Conservation (phyloP, 75 land plant genomes). For the Pinus albicaulis region DNA sequence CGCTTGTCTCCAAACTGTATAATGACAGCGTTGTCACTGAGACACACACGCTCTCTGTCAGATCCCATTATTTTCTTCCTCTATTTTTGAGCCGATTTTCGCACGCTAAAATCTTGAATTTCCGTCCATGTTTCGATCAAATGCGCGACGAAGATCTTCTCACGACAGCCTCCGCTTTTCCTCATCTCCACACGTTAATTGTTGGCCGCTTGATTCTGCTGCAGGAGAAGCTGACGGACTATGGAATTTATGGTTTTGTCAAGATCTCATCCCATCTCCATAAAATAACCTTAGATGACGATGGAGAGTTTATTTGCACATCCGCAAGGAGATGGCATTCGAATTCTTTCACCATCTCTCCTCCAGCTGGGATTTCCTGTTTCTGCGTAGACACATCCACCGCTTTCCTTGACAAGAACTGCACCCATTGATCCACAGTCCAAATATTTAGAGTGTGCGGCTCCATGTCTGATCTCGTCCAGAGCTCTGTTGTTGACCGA, state of each 20-base stretch:
- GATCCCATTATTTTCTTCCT: slow-evolving; percentile 11
- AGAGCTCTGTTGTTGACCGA: no score
- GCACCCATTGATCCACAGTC: no score
- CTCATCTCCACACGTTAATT: neutral
- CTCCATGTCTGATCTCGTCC: no score
- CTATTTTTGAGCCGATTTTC: slow-evolving; percentile 10
- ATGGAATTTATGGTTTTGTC: slow-evolving; percentile 23
- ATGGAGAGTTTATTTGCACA: no score
- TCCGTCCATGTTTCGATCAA: slow-evolving; percentile 21
- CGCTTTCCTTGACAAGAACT: no score
- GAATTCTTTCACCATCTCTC: no score
- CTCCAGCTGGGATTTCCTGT: no score
- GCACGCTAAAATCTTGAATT: slow-evolving; percentile 16
- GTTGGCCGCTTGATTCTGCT: slow-evolving; percentile 17
- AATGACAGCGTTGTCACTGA: slow-evolving; percentile 22
- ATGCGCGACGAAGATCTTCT: slow-evolving; percentile 21
- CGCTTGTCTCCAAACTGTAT: slow-evolving; percentile 34
- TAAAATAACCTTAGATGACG: slow-evolving; percentile 14
- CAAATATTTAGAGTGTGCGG: no score
- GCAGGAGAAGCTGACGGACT: slow-evolving; percentile 21
- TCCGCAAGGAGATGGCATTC: no score
- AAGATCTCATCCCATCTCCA: slow-evolving; percentile 7
- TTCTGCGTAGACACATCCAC: no score
- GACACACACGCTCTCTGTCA: slow-evolving; percentile 8
- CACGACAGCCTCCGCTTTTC: slow-evolving; percentile 4